A percentile compares a stretch with the other conserved stretches of the same genome.
Conservation (phyloP, 108 stramenopile species). For the Skeletonema tropicum region DNA sequence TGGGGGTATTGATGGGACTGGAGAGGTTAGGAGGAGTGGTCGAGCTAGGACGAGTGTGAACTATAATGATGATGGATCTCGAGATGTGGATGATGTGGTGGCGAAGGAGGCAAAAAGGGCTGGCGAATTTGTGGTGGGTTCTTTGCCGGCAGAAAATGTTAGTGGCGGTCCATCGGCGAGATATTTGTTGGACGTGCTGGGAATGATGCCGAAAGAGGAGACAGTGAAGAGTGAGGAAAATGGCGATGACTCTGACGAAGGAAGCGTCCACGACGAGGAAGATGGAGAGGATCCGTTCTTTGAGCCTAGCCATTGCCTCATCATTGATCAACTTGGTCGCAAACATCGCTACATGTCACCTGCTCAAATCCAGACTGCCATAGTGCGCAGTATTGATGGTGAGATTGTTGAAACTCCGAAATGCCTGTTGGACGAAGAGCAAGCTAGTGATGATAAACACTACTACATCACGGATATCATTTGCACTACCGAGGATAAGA, state of each 20-base stretch:
- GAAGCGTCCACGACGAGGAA: neutral
- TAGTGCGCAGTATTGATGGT: conserved; percentile 30
- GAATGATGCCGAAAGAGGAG: conserved; percentile 23
- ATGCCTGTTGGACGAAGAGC: conserved; percentile 39
- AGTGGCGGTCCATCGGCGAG: conserved; percentile 30
- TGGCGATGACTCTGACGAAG: conserved; percentile 1
- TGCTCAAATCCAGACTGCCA: conserved; percentile 39
- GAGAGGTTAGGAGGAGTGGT: conserved; percentile 38
- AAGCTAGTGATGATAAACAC: conserved; percentile 5
- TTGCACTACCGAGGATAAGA: conserved; percentile 38
- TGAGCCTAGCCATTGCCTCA: conserved; percentile 30
- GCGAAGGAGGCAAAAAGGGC: conserved; percentile 6
- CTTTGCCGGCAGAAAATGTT: conserved; percentile 25
- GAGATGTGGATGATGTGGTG: conserved; percentile 15
- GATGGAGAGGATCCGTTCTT: conserved; percentile 26
- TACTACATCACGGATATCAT: conserved; percentile 33
- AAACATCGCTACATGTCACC: conserved; percentile 46
- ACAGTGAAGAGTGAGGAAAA: conserved; percentile 14
- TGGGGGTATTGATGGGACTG: conserved; percentile 9
- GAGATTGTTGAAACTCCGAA: conserved; percentile 33
- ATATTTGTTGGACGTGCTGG: conserved; percentile 29
- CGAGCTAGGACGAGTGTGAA: conserved; percentile 35
- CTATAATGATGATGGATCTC: conserved; percentile 35
- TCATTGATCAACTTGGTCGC: conserved; percentile 47
- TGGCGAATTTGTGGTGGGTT: neutral